Base-by-base conservation (phyloP, 805 yeast genomes). In the Teunomyces atbi region DNA sequence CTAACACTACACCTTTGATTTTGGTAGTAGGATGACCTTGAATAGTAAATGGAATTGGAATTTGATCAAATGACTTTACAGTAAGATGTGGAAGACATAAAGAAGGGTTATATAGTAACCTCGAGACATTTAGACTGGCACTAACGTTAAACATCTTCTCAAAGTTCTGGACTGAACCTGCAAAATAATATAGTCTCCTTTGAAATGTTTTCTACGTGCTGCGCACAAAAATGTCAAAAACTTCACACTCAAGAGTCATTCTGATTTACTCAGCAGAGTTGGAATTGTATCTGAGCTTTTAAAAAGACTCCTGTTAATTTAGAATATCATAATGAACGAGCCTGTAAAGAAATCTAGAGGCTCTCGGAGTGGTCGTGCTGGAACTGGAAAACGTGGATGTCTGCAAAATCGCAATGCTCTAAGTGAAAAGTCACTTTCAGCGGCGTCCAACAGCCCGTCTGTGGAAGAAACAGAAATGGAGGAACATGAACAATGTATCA, bases 1-100 rank as follows among this genome's bases (percentile, higher is more conserved):
- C 99, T 20, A 94, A 71, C 0, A 94, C 92, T 1, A 91, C 76
- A 0, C 90, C 96, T 57, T 81, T 84, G 47, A 88, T 85, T 4
- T 56, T 53, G 6, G 57, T 56, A 1, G 46, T 47, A 2, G 59
- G 59, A 13, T 41, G 66, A 46, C 48, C 56, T 2, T 74, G 73
- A 19, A 67, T 67, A 39, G 26, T 44, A 19, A 78, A 52, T 0
- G 94, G 88, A 3, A 85, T 60, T 0, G 83, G 77, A 3, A 86
- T 61, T 42, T 79, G 77, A 54, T 80, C 83, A 54, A 86, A 85
- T 0, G 82, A 79, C 13, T 77, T 60, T 11, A 81, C 72, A 0
- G 76, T 66, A 19, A 77, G 27, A 39, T 84, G 86, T 0, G 96
- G 96, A 18, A 83, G 58, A 51, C 89, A 81, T 19, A 87, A 64